Conservation (phyloP, 73 alveolate genomes). For the Blepharisma japonicum region DNA sequence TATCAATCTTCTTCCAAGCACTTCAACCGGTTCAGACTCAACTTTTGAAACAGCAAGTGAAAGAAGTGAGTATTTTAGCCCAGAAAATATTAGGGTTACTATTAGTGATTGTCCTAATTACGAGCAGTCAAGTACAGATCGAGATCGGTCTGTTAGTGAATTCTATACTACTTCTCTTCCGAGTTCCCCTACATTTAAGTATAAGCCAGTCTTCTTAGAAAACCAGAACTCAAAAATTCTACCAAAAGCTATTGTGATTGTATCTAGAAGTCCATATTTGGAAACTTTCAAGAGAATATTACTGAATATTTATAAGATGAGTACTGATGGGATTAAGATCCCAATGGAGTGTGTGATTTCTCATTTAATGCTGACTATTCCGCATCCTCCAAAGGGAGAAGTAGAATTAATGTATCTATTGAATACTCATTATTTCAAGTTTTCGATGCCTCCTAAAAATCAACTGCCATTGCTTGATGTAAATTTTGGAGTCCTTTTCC, state of each 20-base stretch:
- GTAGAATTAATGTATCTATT: background rate
- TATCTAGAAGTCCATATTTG: background rate
- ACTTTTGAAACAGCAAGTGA: background rate
- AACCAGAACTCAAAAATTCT: background rate
- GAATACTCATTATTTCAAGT: background rate
- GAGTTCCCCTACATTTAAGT: too few species aligned
- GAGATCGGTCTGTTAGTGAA: too few species aligned
- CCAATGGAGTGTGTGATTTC: conserved; percentile 8
- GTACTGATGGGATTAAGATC: background rate
- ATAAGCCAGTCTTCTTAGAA: too few species aligned
- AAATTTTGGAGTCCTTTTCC: background rate
- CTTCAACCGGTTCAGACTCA: background rate
- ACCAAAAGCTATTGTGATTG: background rate
- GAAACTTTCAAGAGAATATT: background rate
- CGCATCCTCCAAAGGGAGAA: conserved; percentile 2
- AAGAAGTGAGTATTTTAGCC: background rate
- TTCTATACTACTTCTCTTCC: too few species aligned
- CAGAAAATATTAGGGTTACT: conserved; percentile 6
- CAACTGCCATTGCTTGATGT: conserved; percentile 27
- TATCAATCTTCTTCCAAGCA: background rate
- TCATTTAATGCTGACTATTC: conserved; percentile 6
- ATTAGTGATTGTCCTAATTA: background rate
- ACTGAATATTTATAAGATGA: background rate
- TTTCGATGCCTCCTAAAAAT: background rate
- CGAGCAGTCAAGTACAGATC: background rate